Evolutionary conservation across 1,284 basidiomycete species (phyloP), one percentile per base, ranked within the genome.

Genomic region (Sporisorium scitamineum): DNA sequence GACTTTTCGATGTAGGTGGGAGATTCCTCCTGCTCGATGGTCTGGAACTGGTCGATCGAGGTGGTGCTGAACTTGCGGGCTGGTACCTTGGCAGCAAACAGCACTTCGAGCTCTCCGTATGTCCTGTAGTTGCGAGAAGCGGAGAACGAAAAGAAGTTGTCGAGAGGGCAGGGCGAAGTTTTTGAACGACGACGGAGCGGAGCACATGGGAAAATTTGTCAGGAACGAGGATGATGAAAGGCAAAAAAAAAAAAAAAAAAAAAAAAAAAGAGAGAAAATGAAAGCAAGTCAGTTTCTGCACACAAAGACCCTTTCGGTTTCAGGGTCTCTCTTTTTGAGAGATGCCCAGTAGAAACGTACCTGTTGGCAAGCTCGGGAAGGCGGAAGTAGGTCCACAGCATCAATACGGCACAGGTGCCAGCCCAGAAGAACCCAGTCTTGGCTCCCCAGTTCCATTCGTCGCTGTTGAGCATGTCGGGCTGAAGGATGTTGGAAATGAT

Each of bases 351-450:
- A 6, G 11, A 22, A 16, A 65, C 55, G 26, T 54, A 65, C 62
- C 65, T 57, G 65, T 67, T 67, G 37, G 85, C 84, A 7, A 87
- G 85, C 64, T 87, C 87, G 10, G 87, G 87, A 5, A 87, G 61
- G 20, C 80, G 62, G 80, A 82, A 80, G 64, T 64, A 83, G 54
- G 66, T 68, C 72, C 85, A 88, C 34, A 87, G 58, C 52, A 87
- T 61, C 60, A 83, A 86, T 20, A 87, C 73, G 63, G 85, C 79
- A 58, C 85, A 74, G 2, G 82, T 82, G 16, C 84, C 86, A 2
- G 80, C 80, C 86, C 86, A 88, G 80, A 88, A 86, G 51, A 87
- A 66, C 16, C 85, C 87, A 22, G 76, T 73, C 76, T 86, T 86
- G 1, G 85, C 73, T 2, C 86, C 85, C 85, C 84, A 86, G 64